A percentile compares a stretch with the other conserved stretches of the same genome.
These are phyloP conservation scores for Claviceps humidiphila DNA, from an alignment of 2,329 filamentous ascomycete genomes.

Conservation along the genomic window DNA sequence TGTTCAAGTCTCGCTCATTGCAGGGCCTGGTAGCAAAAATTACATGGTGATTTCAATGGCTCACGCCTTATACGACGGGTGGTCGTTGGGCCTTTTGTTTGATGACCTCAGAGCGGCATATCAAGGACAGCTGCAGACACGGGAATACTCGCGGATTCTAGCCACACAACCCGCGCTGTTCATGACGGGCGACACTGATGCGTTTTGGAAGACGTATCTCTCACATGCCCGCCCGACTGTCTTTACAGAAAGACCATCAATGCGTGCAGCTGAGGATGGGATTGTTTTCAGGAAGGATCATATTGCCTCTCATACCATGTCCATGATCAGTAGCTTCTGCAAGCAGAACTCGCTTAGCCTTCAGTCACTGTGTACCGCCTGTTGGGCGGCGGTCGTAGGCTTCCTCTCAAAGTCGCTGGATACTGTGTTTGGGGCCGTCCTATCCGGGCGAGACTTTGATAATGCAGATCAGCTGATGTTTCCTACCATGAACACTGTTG, in stretches of 20 bases:
- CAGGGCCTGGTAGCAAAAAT: slow-evolving; percentile 13
- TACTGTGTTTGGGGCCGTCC: slow-evolving; percentile 67
- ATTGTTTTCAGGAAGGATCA: slow-evolving; percentile 7
- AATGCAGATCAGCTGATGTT: slow-evolving; percentile 58
- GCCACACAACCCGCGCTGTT: slow-evolving; percentile 5
- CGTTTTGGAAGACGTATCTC: slow-evolving; percentile 63
- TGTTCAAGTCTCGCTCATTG: slow-evolving; percentile 35
- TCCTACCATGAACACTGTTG: slow-evolving; percentile 85
- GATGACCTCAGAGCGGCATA: slow-evolving; percentile 58
- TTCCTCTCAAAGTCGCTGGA: slow-evolving; percentile 52
- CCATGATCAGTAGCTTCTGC: slow-evolving; percentile 41
- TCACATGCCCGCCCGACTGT: slow-evolving; percentile 31
- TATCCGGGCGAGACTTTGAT: slow-evolving; percentile 72
- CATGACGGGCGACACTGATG: slow-evolving; percentile 10
- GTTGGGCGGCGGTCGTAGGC: slow-evolving; percentile 61
- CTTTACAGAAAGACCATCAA: slow-evolving; percentile 8
- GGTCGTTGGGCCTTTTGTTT: slow-evolving; percentile 65
- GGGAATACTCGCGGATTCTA: slow-evolving; percentile 22
- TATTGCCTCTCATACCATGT: background rate
- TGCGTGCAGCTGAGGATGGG: background rate
- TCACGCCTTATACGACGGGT: slow-evolving; percentile 83
- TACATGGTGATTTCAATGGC: slow-evolving; percentile 58
- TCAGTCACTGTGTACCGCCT: slow-evolving; percentile 63
- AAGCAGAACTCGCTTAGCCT: slow-evolving; percentile 53
- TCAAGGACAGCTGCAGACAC: slow-evolving; percentile 22